A percentile compares a stretch with the other conserved stretches of the same genome.
Evolutionary conservation across 78 protist genomes (phyloP).

Genomic region (Creolimax fragrantissima): DNA sequence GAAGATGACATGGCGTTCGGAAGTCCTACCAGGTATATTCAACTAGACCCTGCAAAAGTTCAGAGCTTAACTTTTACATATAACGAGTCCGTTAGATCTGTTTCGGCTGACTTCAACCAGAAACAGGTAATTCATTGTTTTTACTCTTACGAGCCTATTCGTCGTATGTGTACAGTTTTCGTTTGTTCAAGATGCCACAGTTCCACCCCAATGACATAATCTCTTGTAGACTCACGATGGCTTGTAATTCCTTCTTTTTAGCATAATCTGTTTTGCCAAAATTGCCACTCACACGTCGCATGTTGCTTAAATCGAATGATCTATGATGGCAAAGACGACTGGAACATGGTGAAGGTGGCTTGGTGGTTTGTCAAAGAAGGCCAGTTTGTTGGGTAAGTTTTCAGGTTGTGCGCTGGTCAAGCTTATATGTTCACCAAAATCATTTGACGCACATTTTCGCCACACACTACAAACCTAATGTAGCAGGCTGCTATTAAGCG

Average conservation of each 20-base stretch:
- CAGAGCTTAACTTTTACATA: background rate
- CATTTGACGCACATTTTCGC: no score
- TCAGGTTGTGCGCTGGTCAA: no score
- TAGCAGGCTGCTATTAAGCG: no score
- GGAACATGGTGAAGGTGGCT: constrained; percentile 8
- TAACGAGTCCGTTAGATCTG: background rate
- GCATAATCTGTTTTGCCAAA: constrained; percentile 37
- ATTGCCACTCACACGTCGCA: constrained; percentile 44
- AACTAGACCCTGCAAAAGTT: background rate
- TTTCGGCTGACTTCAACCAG: background rate
- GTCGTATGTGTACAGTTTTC: no score
- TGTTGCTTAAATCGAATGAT: background rate
- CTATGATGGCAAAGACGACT: background rate
- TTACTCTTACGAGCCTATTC: no score
- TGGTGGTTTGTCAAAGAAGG: background rate
- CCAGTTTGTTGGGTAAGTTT: background rate
- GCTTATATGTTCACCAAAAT: no score
- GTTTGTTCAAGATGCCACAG: no score
- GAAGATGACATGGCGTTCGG: constrained; percentile 36
- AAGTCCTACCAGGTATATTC: background rate
- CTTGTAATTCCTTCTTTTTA: no score
- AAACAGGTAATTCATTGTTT: no score
- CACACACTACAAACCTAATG: no score
- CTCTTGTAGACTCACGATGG: no score
- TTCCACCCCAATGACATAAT: no score